Evolutionary conservation across 192 early-diverging fungal genomes (phyloP).

Genomic region (Cetraspora pellucida): DNA sequence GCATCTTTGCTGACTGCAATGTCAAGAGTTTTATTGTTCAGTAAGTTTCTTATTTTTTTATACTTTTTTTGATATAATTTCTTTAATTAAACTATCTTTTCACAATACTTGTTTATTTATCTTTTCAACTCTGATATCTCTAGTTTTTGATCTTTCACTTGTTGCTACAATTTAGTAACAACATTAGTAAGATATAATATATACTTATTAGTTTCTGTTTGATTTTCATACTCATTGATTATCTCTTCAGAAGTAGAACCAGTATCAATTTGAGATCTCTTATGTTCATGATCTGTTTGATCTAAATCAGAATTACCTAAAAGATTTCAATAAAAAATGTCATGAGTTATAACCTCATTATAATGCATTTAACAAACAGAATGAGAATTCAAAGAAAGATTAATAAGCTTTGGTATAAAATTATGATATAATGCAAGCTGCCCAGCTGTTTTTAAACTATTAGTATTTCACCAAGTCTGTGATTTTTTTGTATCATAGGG

Average conservation of each 20-base stretch:
- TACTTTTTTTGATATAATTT: not conserved
- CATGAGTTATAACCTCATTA: not conserved
- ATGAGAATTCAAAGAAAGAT: not conserved
- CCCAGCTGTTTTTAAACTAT: not conserved
- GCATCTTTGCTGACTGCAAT: slow-evolving; percentile 9
- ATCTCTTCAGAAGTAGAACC: not conserved
- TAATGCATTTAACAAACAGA: slow-evolving; percentile 7
- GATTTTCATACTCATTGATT: not conserved
- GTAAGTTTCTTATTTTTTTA: not conserved
- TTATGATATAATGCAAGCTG: slow-evolving; percentile 1
- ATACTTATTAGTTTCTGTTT: too few species aligned
- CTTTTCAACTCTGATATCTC: slow-evolving; percentile 1
- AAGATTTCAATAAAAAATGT: not conserved
- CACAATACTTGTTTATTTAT: not conserved
- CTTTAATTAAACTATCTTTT: not conserved
- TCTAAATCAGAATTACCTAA: not conserved
- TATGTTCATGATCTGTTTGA: not conserved
- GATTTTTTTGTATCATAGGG: too few species aligned
- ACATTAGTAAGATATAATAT: too few species aligned
- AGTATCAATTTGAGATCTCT: not conserved
- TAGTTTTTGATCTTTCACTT: too few species aligned
- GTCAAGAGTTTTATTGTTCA: not conserved
- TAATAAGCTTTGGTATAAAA: not conserved
- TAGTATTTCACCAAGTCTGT: slow-evolving; percentile 21
- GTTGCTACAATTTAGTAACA: too few species aligned